Conservation (phyloP, 2,329 filamentous ascomycete species). For the Penicillium sp. region DNA sequence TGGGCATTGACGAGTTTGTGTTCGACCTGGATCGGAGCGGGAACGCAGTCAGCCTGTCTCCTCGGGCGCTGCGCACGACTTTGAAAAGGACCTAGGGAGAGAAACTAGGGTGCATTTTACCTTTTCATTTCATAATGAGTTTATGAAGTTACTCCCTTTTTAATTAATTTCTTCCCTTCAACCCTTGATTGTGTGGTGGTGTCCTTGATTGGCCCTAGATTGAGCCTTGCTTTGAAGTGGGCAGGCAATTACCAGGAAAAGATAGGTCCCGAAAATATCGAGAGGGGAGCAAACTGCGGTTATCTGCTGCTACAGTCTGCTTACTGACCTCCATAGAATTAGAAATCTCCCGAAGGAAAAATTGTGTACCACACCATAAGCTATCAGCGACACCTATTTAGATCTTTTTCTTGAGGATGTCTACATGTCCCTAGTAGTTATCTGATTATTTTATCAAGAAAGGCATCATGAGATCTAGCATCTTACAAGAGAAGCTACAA, state of each 20-base stretch:
- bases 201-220: background rate
- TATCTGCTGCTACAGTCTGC: too few species aligned
- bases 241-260: background rate
- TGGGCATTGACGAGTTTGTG: conserved; percentile 22
- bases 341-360: too few species aligned
- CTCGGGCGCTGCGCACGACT: conserved; percentile 12
- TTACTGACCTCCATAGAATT: too few species aligned
- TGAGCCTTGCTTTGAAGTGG: background rate
- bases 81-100: conserved; percentile 2
- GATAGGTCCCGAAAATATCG: background rate
- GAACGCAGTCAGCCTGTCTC: conserved; percentile 11
- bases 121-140: background rate
- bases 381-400: too few species aligned
- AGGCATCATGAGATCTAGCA: too few species aligned
- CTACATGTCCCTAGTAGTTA: too few species aligned
- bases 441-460: too few species aligned
- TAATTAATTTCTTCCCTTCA: background rate
- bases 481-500: too few species aligned
- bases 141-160: background rate
- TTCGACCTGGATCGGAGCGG: conserved; percentile 17
- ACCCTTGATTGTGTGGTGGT: background rate
- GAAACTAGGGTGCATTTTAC: background rate
- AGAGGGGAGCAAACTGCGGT: too few species aligned
- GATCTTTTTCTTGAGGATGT: too few species aligned
- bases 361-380: too few species aligned